Conservation (phyloP, 495 filamentous ascomycete genomes). For the Penicillium diatomitis region DNA sequence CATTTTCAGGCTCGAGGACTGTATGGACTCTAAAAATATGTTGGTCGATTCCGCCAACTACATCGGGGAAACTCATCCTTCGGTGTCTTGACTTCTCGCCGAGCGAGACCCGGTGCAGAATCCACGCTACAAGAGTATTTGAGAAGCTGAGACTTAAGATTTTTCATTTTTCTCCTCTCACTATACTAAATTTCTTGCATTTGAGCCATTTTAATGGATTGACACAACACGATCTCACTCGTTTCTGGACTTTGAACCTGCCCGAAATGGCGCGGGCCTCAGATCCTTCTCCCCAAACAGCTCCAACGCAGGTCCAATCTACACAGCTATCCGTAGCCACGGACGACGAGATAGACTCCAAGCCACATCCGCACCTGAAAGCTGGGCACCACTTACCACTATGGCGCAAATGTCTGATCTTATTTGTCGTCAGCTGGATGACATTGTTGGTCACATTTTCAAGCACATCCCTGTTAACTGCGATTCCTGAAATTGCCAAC, state of each 20-base stretch:
- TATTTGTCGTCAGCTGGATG: slow-evolving; percentile 37
- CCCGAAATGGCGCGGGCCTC: slow-evolving; percentile 4
- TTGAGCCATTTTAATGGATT: too few relatives aligned
- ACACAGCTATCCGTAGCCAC: slow-evolving; percentile 10
- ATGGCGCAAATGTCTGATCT: slow-evolving; percentile 37
- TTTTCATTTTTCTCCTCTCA: too few relatives aligned
- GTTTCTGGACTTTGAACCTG: neutral
- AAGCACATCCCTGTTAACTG: slow-evolving; percentile 33
- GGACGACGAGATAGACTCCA: slow-evolving; percentile 5
- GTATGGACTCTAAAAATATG: too few relatives aligned
- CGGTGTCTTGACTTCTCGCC: neutral
- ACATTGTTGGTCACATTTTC: slow-evolving; percentile 36
- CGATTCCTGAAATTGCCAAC: slow-evolving; percentile 31
- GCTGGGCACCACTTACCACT: slow-evolving; percentile 20
- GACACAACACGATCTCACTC: neutral
- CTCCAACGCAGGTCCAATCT: slow-evolving; percentile 8
- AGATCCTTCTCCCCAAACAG: slow-evolving; percentile 19
- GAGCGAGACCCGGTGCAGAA: neutral
- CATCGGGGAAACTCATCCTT: neutral
- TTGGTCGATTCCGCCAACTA: too few relatives aligned
- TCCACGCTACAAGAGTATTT: too few relatives aligned
- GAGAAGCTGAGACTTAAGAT: too few relatives aligned
- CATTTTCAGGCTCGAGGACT: too few relatives aligned
- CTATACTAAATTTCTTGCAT: neutral
- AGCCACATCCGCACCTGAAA: slow-evolving; percentile 4